Evolutionary conservation across 257 asterid genomes (phyloP).

Genomic region (Echites panduratus): DNA sequence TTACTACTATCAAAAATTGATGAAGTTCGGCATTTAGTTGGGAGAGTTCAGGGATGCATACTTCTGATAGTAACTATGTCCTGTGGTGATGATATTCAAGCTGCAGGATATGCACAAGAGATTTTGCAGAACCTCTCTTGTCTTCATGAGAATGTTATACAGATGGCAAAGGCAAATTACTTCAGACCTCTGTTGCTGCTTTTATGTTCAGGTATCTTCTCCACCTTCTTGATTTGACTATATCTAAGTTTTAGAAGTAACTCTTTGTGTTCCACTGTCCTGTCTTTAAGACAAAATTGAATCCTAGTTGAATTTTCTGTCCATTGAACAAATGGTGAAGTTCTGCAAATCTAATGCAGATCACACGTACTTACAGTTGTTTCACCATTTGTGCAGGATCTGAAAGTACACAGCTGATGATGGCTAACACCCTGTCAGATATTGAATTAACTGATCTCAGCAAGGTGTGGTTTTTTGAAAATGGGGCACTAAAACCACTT

Average conservation of each 20-base stretch:
- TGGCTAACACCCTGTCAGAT: constrained; percentile 2
- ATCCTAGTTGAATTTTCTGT: not conserved
- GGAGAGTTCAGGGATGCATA: constrained; percentile 3
- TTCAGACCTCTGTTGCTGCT: not conserved
- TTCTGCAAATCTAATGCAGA: not conserved
- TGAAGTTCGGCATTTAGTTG: not conserved
- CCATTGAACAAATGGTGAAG: not conserved
- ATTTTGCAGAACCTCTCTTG: constrained; percentile 3
- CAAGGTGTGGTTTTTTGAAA: not conserved
- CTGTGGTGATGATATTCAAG: not conserved
- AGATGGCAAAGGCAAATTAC: constrained; percentile 8
- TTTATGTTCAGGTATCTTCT: not conserved
- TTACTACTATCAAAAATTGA: constrained; percentile 1
- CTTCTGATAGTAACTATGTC: not conserved
- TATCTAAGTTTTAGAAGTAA: not conserved
- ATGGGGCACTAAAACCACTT: not conserved
- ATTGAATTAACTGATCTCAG: not conserved
- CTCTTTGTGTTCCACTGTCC: not conserved
- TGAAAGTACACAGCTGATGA: not conserved
- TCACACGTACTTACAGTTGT: not conserved
- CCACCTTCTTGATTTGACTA: not conserved
- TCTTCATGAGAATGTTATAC: not conserved
- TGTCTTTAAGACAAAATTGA: not conserved
- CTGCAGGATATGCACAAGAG: not conserved
- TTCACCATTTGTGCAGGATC: not conserved